Percentiles rank a stretch among this genome's conserved stretches.
Evolutionary conservation across 306 rosid species (phyloP).

Genomic region (Cucurbita argyrosperma): DNA sequence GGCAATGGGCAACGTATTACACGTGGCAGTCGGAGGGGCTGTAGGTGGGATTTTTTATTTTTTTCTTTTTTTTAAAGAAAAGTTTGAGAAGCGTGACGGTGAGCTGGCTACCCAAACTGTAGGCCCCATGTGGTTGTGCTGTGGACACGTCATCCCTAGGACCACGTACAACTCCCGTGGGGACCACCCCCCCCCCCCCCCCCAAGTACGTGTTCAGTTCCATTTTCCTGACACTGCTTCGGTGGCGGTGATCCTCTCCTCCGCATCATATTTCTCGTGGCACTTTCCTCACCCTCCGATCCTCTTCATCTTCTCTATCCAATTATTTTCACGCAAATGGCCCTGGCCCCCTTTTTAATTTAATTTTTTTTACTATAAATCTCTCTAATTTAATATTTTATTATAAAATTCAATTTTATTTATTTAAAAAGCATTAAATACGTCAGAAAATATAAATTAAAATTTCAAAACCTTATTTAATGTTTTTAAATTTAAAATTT

Average conservation of each 20-base stretch:
- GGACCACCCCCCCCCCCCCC: not conserved
- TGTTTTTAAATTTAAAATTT: no score
- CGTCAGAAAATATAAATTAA: no score
- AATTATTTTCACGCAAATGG: not conserved
- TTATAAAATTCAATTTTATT: not conserved
- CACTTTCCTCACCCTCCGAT: not conserved
- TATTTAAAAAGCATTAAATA: no score
- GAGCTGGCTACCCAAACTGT: slow-evolving; percentile 2
- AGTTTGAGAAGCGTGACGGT: not conserved
- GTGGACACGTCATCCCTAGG: slow-evolving; percentile 2
- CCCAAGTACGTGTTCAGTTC: not conserved
- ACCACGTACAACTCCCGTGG: not conserved
- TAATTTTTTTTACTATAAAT: not conserved
- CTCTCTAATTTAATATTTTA: no score
- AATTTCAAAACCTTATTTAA: no score
- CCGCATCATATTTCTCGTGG: not conserved
- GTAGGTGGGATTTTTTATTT: not conserved
- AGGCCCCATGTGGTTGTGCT: not conserved
- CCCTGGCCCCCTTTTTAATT: not conserved
- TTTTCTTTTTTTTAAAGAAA: not conserved
- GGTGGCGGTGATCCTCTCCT: not conserved
- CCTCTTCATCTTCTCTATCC: not conserved
- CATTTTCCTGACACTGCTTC: not conserved
- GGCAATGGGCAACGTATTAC: not conserved
- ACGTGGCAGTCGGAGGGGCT: not conserved